Evolutionary conservation across 352 stramenopile species (phyloP), one percentile per base, ranked within the genome.

Genomic region (Aphanomyces astaci): DNA sequence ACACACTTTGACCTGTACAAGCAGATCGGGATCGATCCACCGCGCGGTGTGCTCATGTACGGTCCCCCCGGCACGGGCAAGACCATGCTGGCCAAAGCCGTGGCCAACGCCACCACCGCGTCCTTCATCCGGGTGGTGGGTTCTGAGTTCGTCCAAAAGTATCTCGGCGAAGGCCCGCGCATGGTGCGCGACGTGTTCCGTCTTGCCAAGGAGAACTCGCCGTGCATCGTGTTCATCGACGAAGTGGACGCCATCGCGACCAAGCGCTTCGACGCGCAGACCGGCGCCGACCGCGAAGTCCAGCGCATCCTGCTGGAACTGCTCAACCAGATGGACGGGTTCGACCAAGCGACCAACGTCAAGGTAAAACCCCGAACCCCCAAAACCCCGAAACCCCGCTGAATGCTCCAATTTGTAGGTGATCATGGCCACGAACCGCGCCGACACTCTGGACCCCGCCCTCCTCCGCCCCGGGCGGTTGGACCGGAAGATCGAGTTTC

Each of bases 121-220:
- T 97, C 96, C 36, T 99, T 99, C 82, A 99, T 99, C 72, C 93
- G 89, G 55, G 90, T 98, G 55, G 94, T 92, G 10, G 95, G 97
- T 53, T 98, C 94, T 0, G 97, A 99, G 83, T 99, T 99, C 77
- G 98, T 99, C 53, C 98, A 99, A 77, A 99, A 99, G 81, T 99
- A 99, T 73, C 74, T 99, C 13, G 89, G 90, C 24, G 97, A 99
- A 82, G 98, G 98, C n/a, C 97, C 98, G 52, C 95, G 97, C 48
- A 99, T 99, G 97, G 98, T 99, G 62, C 94, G 98, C 62, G 97
- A 99, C 77, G 97, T 99, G n/a, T 99, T 99, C 78, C 93, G 97
- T 5, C 87, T 99, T 22, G 98, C 98, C 40, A 96, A 97, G 66
- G 97, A 99, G 77, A 99, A 99, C 79, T 96, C 96, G 45, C 97